Conservation (phyloP, 2,329 filamentous ascomycete genomes). For the Fusarium sterilihyphosum region DNA sequence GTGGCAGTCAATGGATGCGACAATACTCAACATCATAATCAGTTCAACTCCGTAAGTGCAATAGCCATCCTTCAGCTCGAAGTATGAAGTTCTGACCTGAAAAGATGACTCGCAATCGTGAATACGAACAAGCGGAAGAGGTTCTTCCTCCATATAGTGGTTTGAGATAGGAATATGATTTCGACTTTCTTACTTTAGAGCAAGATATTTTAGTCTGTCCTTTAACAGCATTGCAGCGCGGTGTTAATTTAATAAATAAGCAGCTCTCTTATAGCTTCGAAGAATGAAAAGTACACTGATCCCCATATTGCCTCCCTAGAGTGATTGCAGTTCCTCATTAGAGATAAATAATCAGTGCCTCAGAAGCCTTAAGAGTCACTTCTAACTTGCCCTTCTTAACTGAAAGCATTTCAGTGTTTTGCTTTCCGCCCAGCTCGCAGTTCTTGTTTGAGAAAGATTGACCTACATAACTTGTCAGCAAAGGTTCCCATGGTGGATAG, state of each 20-base stretch:
- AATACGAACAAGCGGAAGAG: background rate
- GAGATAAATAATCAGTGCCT: background rate
- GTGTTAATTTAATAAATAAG: background rate
- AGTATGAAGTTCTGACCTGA: background rate
- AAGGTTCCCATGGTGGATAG: fast-evolving
- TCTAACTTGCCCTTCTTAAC: background rate
- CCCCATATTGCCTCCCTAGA: no score
- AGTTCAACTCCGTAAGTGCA: background rate
- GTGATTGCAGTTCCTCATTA: background rate
- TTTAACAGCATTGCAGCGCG: background rate
- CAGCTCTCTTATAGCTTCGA: fast-evolving
- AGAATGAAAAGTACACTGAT: background rate
- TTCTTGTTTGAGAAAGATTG: background rate
- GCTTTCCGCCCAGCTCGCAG: background rate
- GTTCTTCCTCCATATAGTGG: background rate
- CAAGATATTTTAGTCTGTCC: background rate
- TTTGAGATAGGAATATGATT: background rate
- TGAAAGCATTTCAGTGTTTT: background rate
- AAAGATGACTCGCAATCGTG: background rate
- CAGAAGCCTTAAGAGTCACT: background rate
- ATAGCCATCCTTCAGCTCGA: fast-evolving
- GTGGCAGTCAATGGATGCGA: background rate
- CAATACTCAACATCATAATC: background rate
- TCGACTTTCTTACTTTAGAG: background rate
- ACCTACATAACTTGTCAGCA: background rate